phyloP scores from a whole-genome alignment of 768 basidiomycete species.

The Pleurotus tuber-regium region DNA sequence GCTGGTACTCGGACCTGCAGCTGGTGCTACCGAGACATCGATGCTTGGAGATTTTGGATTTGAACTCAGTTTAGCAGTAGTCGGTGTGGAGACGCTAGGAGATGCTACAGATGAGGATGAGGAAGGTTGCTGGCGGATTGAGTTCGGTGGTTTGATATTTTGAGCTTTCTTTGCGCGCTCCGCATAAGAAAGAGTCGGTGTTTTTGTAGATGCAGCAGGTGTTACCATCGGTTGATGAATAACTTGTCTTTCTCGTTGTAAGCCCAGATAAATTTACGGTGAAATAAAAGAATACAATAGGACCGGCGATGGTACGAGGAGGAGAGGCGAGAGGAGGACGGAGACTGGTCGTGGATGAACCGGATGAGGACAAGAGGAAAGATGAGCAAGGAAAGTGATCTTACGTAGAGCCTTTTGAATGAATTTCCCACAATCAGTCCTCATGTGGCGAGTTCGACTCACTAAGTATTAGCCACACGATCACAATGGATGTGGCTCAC shows the following conservation, averaged over 20 bases:
- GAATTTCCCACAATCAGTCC: too few species aligned
- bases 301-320: too few species aligned
- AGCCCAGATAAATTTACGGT: background rate
- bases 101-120: slow-evolving; percentile 7
- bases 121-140: slow-evolving; percentile 13
- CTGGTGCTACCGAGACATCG: slow-evolving; percentile 8
- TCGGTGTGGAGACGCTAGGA: slow-evolving; percentile 6
- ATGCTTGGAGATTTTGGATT: slow-evolving; percentile 3
- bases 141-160: slow-evolving; percentile 28
- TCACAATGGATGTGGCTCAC: too few species aligned
- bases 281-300: too few species aligned
- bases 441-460: too few species aligned
- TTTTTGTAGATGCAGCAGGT: slow-evolving; percentile 13
- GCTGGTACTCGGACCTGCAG: background rate
- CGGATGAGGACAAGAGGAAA: too few species aligned
- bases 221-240: slow-evolving; percentile 5
- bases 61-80: slow-evolving; percentile 10
- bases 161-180: slow-evolving; percentile 51
- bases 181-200: slow-evolving; percentile 53
- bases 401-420: too few species aligned
- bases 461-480: too few species aligned
- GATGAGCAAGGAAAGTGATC: too few species aligned
- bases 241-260: background rate
- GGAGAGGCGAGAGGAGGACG: too few species aligned
- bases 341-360: too few species aligned